Percentiles rank a stretch among this genome's conserved stretches.
Conservation (phyloP, 805 yeast species). For the Yamadazyma paraphyllophila region DNA sequence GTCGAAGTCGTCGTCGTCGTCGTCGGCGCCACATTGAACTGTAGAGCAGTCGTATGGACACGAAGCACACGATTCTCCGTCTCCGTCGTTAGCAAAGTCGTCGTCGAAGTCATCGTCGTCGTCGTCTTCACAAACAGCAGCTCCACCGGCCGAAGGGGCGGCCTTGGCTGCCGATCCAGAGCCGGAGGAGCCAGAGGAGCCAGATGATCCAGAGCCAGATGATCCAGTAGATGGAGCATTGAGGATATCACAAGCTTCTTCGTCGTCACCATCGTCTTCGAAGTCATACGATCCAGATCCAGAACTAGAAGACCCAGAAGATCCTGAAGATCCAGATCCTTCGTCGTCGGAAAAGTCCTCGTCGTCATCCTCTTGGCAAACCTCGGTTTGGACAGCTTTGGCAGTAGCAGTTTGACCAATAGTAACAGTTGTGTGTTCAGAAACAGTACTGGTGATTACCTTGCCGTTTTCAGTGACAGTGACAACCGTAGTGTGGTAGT, state of each 20-base stretch:
- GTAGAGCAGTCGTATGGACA: conserved; percentile 14
- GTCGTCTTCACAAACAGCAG: conserved; percentile 12
- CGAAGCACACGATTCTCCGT: conserved; percentile 7
- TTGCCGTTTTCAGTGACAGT: conserved; percentile 12
- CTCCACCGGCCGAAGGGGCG: neutral
- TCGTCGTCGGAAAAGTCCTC: conserved; percentile 17
- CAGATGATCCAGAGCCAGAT: conserved; percentile 2
- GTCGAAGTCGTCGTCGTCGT: conserved; percentile 16
- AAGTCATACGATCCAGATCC: conserved; percentile 1
- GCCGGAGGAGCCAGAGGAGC: neutral
- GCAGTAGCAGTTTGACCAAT: conserved; percentile 5
- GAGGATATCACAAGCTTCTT: neutral
- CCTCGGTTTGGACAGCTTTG: conserved; percentile 9
- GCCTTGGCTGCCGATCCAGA: neutral
- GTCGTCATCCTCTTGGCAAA: conserved; percentile 15
- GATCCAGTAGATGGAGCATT: conserved; percentile 2
- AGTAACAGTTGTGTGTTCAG: conserved; percentile 7
- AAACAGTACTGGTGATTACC: conserved; percentile 13
- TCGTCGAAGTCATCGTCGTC: conserved; percentile 15
- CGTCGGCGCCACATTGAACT: conserved; percentile 14
- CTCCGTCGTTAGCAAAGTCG: conserved; percentile 15
- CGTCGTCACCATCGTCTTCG: neutral
- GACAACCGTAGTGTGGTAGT: conserved; percentile 10
- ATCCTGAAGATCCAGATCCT: conserved; percentile 11
- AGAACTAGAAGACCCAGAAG: conserved; percentile 14